A percentile compares a stretch with the other conserved stretches of the same genome.
Evolutionary conservation across 1,139 yeast genomes (phyloP).

Genomic region (Zygosaccharomyces sapae): DNA sequence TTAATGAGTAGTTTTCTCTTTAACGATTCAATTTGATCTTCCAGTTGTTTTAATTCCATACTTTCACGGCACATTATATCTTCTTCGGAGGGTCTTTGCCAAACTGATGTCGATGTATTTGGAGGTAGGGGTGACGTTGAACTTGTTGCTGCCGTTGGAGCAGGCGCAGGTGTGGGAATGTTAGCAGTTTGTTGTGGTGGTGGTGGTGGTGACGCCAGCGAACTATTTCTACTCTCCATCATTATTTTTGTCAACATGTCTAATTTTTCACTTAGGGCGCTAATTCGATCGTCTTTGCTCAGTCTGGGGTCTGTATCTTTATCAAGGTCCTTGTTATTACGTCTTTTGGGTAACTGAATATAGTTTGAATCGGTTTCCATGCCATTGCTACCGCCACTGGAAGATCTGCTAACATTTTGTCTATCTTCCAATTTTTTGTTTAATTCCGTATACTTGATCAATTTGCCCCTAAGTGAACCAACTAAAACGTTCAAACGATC

Average conservation of each 20-base stretch:
- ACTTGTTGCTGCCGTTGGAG: background rate
- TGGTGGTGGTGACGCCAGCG: slow-evolving; percentile 2
- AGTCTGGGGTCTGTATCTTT: slow-evolving; percentile 3
- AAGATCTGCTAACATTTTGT: slow-evolving; percentile 8
- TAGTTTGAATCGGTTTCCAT: slow-evolving; percentile 13
- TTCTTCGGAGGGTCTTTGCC: slow-evolving; percentile 26
- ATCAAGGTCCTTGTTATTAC: slow-evolving; percentile 4
- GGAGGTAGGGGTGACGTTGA: slow-evolving; percentile 1
- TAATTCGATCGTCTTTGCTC: slow-evolving; percentile 16
- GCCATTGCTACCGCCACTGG: slow-evolving; percentile 9
- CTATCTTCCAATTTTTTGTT: slow-evolving; percentile 21
- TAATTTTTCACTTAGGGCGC: slow-evolving; percentile 19
- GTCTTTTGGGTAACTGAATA: slow-evolving; percentile 18
- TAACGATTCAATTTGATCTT: slow-evolving; percentile 29
- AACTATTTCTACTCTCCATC: slow-evolving; percentile 8
- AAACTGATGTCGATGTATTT: slow-evolving; percentile 6
- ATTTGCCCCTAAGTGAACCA: slow-evolving; percentile 27
- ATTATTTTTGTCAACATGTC: slow-evolving; percentile 21
- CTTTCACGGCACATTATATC: slow-evolving; percentile 33
- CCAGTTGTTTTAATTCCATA: slow-evolving; percentile 30
- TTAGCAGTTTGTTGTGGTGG: background rate
- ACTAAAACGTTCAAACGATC: slow-evolving; percentile 26
- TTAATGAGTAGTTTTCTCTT: slow-evolving; percentile 28
- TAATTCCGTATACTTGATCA: slow-evolving; percentile 28
- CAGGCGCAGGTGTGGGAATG: slow-evolving; percentile 1